A percentile compares a stretch with the other conserved stretches of the same genome.
Evolutionary conservation across 225 moss, liverwort and hornwort species (phyloP).

Genomic region (Polytrichum commune): DNA sequence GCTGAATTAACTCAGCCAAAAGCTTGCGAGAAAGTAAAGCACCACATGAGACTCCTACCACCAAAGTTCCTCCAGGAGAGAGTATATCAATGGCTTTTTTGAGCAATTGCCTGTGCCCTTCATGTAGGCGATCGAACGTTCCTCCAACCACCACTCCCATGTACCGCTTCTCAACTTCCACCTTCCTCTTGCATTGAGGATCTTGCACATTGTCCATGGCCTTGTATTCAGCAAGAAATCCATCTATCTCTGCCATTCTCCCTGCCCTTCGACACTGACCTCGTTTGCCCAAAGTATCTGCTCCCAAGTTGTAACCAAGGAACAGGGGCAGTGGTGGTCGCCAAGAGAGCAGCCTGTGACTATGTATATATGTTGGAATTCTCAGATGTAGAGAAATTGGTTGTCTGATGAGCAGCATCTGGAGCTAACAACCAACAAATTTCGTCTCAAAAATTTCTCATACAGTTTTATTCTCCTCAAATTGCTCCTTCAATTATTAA

Average conservation of each 20-base stretch:
- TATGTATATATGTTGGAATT: too few species aligned
- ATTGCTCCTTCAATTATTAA: too few species aligned
- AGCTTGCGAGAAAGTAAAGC: slow-evolving; percentile 17
- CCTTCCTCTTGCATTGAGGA: background rate
- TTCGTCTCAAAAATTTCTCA: too few species aligned
- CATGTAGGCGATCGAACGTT: slow-evolving; percentile 35
- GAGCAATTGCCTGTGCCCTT: slow-evolving; percentile 25
- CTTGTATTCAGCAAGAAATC: background rate
- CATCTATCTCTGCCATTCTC: background rate
- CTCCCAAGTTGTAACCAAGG: too few species aligned
- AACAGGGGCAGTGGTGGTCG: too few species aligned
- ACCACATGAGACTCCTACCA: slow-evolving; percentile 27
- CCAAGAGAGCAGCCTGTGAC: too few species aligned
- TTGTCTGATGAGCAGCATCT: too few species aligned
- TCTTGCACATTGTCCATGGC: background rate
- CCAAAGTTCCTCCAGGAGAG: slow-evolving; percentile 15
- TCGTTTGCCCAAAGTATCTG: too few species aligned
- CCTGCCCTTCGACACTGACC: too few species aligned
- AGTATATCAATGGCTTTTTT: slow-evolving; percentile 17
- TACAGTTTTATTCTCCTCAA: too few species aligned
- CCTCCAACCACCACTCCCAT: slow-evolving; percentile 27
- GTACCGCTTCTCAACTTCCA: slow-evolving; percentile 1
- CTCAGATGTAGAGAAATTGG: too few species aligned
- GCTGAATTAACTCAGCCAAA: slow-evolving; percentile 25
- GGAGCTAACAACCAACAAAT: too few species aligned